phyloP scores from a whole-genome alignment of 2,329 filamentous ascomycete genomes.

The Talaromyces sp. region DNA sequence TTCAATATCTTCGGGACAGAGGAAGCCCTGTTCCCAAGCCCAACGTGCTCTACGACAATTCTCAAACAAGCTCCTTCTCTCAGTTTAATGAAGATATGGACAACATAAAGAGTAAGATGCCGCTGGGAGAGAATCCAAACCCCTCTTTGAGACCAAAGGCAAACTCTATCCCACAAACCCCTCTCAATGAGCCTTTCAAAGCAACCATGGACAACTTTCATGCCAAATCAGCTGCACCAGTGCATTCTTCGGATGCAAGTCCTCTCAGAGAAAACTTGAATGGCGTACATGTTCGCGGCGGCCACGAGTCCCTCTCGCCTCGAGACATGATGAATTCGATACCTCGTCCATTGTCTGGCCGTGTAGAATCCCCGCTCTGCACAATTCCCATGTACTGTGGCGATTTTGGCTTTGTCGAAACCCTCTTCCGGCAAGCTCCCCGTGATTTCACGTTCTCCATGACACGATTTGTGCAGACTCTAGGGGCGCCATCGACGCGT shows the following conservation, averaged over 20 bases:
- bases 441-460: slow-evolving; percentile 12
- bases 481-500: slow-evolving; percentile 11
- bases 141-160: background rate
- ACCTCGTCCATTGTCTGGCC: background rate
- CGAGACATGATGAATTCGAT: background rate
- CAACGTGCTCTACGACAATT: background rate
- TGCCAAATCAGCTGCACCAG: background rate
- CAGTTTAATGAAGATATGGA: background rate
- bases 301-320: background rate
- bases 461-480: slow-evolving; percentile 15
- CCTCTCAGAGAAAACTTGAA: background rate
- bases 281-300: background rate
- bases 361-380: slow-evolving; percentile 17
- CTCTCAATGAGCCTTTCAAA: background rate
- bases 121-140: slow-evolving; percentile 1
- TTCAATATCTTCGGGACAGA: slow-evolving; percentile 1
- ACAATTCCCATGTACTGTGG: slow-evolving; percentile 24
- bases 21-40: slow-evolving; percentile 4
- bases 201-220: background rate
- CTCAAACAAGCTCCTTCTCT: background rate
- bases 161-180: background rate
- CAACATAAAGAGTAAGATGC: background rate
- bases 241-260: background rate
- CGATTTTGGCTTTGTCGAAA: slow-evolving; percentile 7
- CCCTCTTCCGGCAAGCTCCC: background rate